Evolutionary conservation across 2,329 filamentous ascomycete species (phyloP).

Genomic region (Hymenoscyphus occultus): DNA sequence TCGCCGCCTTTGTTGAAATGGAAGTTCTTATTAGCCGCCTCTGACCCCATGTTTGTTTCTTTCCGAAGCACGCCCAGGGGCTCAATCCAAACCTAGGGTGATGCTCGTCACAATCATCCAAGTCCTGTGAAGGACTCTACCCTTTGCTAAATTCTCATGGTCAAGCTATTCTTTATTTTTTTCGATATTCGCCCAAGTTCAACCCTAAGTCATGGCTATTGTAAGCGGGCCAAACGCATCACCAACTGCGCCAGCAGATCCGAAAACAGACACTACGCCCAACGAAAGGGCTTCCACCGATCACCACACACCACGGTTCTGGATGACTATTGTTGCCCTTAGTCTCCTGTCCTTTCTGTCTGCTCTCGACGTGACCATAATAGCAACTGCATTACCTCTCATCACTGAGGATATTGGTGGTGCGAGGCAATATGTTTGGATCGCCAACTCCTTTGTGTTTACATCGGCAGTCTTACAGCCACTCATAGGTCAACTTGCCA

Average conservation of each 20-base stretch:
- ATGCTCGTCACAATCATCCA: too few species aligned
- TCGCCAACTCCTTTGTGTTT: conserved; percentile 5
- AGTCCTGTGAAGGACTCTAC: background rate
- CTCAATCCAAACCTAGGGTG: too few species aligned
- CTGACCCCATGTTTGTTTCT: too few species aligned
- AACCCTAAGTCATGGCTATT: background rate
- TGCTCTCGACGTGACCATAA: conserved; percentile 1
- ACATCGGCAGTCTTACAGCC: conserved; percentile 44
- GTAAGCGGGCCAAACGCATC: background rate
- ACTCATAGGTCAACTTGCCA: conserved; percentile 47
- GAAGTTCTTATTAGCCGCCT: too few species aligned
- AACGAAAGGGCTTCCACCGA: background rate
- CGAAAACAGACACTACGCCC: background rate
- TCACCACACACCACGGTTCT: conserved; percentile 6
- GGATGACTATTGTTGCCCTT: background rate
- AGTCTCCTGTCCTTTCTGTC: background rate
- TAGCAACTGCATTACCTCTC: background rate
- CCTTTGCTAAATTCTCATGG: background rate
- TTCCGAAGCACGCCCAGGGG: too few species aligned
- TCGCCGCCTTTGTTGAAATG: background rate
- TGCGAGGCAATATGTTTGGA: conserved; percentile 4
- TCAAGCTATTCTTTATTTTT: background rate
- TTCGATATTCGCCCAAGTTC: background rate
- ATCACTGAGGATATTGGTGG: background rate
- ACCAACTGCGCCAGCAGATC: background rate